These are phyloP conservation scores for Crithidia fasciculata DNA, from an alignment of 208 protist genomes.

Conservation along the genomic window DNA sequence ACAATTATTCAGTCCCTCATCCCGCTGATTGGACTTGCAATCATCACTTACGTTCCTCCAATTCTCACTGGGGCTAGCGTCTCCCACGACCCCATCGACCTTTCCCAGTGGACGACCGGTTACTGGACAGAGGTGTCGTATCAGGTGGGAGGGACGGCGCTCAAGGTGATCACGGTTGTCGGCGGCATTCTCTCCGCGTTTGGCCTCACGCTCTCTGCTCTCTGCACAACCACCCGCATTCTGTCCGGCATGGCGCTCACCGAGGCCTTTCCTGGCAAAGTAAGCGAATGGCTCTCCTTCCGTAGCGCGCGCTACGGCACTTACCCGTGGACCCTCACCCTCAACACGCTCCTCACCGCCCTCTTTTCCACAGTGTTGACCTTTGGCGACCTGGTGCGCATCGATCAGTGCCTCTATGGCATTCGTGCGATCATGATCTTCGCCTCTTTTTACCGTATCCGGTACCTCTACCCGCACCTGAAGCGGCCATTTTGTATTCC, in stretches of 20 bases:
- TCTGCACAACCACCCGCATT: conserved; percentile 76
- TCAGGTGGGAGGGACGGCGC: conserved; percentile 45
- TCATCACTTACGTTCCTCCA: conserved; percentile 77
- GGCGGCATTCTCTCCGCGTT: conserved; percentile 74
- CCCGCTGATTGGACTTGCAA: conserved; percentile 64
- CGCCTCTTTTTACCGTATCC: conserved; percentile 64
- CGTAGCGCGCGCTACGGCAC: conserved; percentile 74
- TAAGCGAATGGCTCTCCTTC: conserved; percentile 56
- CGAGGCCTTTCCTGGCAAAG: conserved; percentile 62
- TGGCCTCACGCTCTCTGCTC: conserved; percentile 66
- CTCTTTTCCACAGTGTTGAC: conserved; percentile 63
- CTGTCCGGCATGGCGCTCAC: conserved; percentile 76
- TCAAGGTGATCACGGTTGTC: conserved; percentile 58
- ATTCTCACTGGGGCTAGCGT: conserved; percentile 73
- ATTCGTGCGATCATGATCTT: conserved; percentile 67
- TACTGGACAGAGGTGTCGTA: conserved; percentile 70
- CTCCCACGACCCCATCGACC: conserved; percentile 44
- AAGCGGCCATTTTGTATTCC: conserved; percentile 67
- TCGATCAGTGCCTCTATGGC: conserved; percentile 82
- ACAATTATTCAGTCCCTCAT: conserved; percentile 72
- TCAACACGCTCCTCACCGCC: conserved; percentile 69
- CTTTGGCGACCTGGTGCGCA: conserved; percentile 71
- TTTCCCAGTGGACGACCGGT: conserved; percentile 69
- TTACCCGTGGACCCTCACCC: conserved; percentile 72
- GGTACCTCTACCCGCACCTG: conserved; percentile 66